Percentiles rank a stretch among this genome's conserved stretches.
Evolutionary conservation across 2,329 filamentous ascomycete genomes (phyloP).

Genomic region (Trichoderma hamatum): DNA sequence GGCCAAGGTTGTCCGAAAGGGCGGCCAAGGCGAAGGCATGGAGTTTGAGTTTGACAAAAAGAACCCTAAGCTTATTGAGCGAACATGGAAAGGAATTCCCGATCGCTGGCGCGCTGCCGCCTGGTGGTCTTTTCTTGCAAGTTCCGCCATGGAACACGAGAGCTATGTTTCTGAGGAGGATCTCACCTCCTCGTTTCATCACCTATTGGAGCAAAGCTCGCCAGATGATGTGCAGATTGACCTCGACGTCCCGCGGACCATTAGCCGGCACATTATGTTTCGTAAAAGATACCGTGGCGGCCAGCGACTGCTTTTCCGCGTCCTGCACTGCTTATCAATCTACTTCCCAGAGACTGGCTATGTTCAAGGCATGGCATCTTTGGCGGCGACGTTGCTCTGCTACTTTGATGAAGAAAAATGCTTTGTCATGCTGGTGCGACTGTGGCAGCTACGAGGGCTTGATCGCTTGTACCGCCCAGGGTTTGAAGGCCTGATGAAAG

Average conservation of each 20-base stretch:
- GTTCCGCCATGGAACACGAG: constrained; percentile 70
- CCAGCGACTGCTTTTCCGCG: constrained; percentile 87
- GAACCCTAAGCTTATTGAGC: constrained; percentile 82
- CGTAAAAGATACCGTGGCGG: constrained; percentile 87
- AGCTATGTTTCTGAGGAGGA: constrained; percentile 66
- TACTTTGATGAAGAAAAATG: constrained; percentile 95
- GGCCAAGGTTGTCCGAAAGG: constrained; percentile 60
- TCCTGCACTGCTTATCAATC: constrained; percentile 87
- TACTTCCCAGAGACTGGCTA: constrained; percentile 93
- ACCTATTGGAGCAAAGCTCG: constrained; percentile 72
- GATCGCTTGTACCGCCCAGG: constrained; percentile 81
- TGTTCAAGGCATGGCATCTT: constrained; percentile 95
- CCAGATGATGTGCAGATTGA: constrained; percentile 97
- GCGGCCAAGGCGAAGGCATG: constrained; percentile 60
- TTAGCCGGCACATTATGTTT: constrained; percentile 97
- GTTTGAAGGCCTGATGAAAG: constrained; percentile 84
- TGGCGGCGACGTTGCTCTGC: constrained; percentile 89
- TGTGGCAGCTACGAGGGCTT: constrained; percentile 88
- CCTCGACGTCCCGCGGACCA: constrained; percentile 92
- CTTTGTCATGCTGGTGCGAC: constrained; percentile 94
- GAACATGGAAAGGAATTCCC: constrained; percentile 97
- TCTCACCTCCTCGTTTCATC: constrained; percentile 71
- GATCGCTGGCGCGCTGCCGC: constrained; percentile 92
- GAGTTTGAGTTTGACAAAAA: constrained; percentile 78
- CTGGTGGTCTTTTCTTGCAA: constrained; percentile 89